Conservation (phyloP, 164 flowering plant species). For the Pachysandra terminalis region DNA sequence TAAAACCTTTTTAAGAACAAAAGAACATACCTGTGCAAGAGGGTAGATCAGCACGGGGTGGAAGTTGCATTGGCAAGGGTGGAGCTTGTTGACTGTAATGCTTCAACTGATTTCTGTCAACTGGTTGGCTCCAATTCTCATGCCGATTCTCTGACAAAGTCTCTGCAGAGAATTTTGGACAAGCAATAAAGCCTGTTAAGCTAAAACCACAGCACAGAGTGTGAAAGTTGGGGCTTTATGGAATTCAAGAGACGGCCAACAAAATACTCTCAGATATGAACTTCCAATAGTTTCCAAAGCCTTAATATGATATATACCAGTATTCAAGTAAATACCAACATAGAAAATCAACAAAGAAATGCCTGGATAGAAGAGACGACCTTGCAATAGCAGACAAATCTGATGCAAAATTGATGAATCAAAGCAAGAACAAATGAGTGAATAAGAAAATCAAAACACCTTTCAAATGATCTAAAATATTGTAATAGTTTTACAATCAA, state of each 20-base stretch:
- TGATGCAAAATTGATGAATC: background rate
- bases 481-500: too few relatives aligned
- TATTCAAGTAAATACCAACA: background rate
- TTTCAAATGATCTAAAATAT: too few relatives aligned
- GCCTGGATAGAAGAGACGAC: too few relatives aligned
- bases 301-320: background rate
- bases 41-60: slow-evolving; percentile 78
- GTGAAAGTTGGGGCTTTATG: background rate
- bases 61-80: slow-evolving; percentile 77
- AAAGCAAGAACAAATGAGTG: background rate
- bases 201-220: background rate
- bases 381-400: too few relatives aligned
- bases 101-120: slow-evolving; percentile 43
- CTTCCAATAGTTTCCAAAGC: background rate
- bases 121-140: slow-evolving; percentile 50
- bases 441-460: too few relatives aligned
- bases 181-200: background rate
- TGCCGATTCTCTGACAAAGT: slow-evolving; percentile 41
- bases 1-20: background rate
- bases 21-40: slow-evolving; percentile 63
- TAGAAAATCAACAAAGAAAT: background rate
- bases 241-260: background rate
- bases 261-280: background rate
- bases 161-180: slow-evolving; percentile 35
- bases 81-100: slow-evolving; percentile 33